A percentile compares a stretch with the other conserved stretches of the same genome.
phyloP scores from a whole-genome alignment of 805 yeast genomes.

The Saturnispora gosingensis region DNA sequence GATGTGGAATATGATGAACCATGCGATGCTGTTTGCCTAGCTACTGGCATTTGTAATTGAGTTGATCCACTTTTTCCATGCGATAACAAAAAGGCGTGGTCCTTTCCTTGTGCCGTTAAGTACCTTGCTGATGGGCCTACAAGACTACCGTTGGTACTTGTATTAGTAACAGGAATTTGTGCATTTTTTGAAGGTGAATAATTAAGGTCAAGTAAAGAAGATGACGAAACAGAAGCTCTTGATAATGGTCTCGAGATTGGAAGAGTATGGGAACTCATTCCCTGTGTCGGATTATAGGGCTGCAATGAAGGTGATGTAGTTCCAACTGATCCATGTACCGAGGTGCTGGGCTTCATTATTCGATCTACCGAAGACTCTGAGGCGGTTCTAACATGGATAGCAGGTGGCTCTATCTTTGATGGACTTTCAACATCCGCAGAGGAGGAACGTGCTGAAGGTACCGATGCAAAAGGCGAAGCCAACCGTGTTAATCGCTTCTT shows the following conservation, averaged over 20 bases:
- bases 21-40: background rate
- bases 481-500: conserved; percentile 1
- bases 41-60: conserved; percentile 2
- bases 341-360: background rate
- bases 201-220: conserved; percentile 1
- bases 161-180: background rate
- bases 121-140: conserved; percentile 2
- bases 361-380: conserved; percentile 1
- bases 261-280: background rate
- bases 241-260: conserved; percentile 4
- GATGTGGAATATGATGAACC: conserved; percentile 1
- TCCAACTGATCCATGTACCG: background rate
- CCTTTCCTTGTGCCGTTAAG: conserved; percentile 1
- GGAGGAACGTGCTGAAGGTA: background rate
- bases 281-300: background rate
- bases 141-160: background rate
- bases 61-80: conserved; percentile 5
- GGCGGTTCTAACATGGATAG: background rate
- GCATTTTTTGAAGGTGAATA: background rate
- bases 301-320: background rate
- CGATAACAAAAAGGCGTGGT: conserved; percentile 5
- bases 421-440: background rate
- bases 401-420: background rate
- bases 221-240: background rate
- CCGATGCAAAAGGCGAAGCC: conserved; percentile 3